Base-by-base conservation (phyloP, 257 asterid species). In the Solanum neorickii region DNA sequence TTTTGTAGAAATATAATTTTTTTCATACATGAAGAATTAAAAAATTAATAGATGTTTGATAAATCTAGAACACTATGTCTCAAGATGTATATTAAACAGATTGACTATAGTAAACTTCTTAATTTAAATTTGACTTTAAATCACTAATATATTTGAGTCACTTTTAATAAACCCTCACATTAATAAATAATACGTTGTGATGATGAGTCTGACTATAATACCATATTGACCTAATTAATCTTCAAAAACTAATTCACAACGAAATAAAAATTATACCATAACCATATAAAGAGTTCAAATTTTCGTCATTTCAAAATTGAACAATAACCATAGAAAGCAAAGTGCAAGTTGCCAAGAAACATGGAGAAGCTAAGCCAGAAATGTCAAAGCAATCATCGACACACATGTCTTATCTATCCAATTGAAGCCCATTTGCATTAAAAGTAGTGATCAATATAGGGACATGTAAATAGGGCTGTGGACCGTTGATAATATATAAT, bases 361-460 rank as follows among this genome's bases (percentile, higher is more conserved):
- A 49, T 49, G 68, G 84, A 80, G 84, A 27, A 80, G 68, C n/a
- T n/a, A 60, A 60, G 69, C 21, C n/a, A 8, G 15, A 80, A 10
- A 47, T 9, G 25, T 49, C 46, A 82, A 82, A 47, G 85, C 29
- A 29, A 49, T 82, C 42, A n/a, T 82, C 85, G n/a, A 49, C 85
- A 82, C 44, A 47, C 85, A 80, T 9, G 31, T 49, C 85, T 82
- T 82, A 47, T 82, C 69, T 44, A 82, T 80, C 66, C 66, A 80
- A 47, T 0, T 46, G n/a, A 80, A 80, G 20, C 68, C 68, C 27
- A 25, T 80, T 47, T 27, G 9, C 41, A 16, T 9, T 18, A 82
- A 80, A 82, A 82, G 85, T 31, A 47, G 85, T 70, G 85, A 27
- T 29, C 29, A 80, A 20, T 47, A 82, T 31, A 1, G 44, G 44